Evolutionary conservation across 371 early-diverging fungal species (phyloP).

Genomic region (Mucor irregularis): DNA sequence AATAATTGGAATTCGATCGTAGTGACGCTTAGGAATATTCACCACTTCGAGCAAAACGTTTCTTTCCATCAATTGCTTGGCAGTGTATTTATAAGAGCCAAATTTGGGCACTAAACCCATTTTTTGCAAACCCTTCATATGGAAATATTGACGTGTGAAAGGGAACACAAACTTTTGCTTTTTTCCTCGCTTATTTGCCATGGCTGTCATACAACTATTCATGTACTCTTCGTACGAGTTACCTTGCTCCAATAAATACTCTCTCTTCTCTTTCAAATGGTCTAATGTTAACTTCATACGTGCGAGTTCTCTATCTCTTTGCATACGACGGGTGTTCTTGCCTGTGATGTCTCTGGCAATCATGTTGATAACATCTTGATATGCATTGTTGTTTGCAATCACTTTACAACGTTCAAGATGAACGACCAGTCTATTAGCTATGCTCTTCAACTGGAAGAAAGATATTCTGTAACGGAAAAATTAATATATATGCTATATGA

Average conservation of each 20-base stretch:
- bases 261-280: slow-evolving; percentile 79
- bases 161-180: slow-evolving; percentile 74
- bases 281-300: slow-evolving; percentile 76
- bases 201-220: slow-evolving; percentile 82
- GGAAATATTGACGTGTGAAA: slow-evolving; percentile 94
- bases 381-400: slow-evolving; percentile 38
- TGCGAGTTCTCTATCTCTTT: slow-evolving; percentile 73
- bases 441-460: slow-evolving; percentile 39
- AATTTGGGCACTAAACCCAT: slow-evolving; percentile 90
- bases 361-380: slow-evolving; percentile 89
- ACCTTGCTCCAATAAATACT: slow-evolving; percentile 83
- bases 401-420: slow-evolving; percentile 45
- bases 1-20: slow-evolving; percentile 86
- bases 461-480: slow-evolving; percentile 19
- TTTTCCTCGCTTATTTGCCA: slow-evolving; percentile 80
- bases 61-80: slow-evolving; percentile 87
- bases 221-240: slow-evolving; percentile 90
- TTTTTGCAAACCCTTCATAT: slow-evolving; percentile 82
- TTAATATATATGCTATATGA: background rate
- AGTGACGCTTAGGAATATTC: slow-evolving; percentile 79
- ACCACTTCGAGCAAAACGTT: slow-evolving; percentile 89
- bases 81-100: slow-evolving; percentile 97
- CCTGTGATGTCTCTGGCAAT: slow-evolving; percentile 93
- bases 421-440: slow-evolving; percentile 27
- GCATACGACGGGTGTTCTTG: slow-evolving; percentile 83